Base-by-base conservation (phyloP, 192 early-diverging fungal genomes). In the Coemansia erecta region DNA sequence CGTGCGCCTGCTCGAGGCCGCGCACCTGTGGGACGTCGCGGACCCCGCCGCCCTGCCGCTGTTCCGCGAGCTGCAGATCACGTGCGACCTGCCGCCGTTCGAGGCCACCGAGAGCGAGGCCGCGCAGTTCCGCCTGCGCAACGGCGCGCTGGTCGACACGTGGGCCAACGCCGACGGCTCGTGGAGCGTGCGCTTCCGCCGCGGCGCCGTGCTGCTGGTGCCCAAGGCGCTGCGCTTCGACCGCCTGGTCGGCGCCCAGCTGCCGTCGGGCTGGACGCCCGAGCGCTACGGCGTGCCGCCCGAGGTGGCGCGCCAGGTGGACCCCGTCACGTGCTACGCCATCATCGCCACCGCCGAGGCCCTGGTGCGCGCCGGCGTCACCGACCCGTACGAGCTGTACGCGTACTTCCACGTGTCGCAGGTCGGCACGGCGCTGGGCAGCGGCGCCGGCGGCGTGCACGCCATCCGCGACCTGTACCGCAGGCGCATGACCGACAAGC, bases 311-410 rank as follows among this genome's bases (percentile, higher is more conserved):
- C 72, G 83, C 48, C 95, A 98, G 80, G 93, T 98, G 26, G 95
- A 98, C 69, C 86, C 80, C 17, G 89, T 94, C 58, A 95, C 95
- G 4, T 85, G 93, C 46, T 98, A 89, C 75, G 87, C 88, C 45
- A 63, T 98, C 31, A 85, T 95, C 23, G 86, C 93, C 22, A 94
- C 95, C 23, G 92, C 91, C 17, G 95, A 98, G 79, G 92, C 95
- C 4, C 80, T 98, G 54, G 81, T 94, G 43, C 84, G 91, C 44
- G 86, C 91, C 42, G 95, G 95, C 73, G 87, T 98, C 58, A 92
- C 92, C 22, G 95, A 98, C 63, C 92, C 95, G 9, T 98, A 98
- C 84, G 95, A 98, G 81, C 91, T 98, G 78, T 98, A 92, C 86
- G 78, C 88, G 68, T 94, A 96, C 69, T 91, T 98, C 53, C 94